These are phyloP conservation scores for Tetraselmis striata DNA, from an alignment of 139 green algal species.

Conservation along the genomic window DNA sequence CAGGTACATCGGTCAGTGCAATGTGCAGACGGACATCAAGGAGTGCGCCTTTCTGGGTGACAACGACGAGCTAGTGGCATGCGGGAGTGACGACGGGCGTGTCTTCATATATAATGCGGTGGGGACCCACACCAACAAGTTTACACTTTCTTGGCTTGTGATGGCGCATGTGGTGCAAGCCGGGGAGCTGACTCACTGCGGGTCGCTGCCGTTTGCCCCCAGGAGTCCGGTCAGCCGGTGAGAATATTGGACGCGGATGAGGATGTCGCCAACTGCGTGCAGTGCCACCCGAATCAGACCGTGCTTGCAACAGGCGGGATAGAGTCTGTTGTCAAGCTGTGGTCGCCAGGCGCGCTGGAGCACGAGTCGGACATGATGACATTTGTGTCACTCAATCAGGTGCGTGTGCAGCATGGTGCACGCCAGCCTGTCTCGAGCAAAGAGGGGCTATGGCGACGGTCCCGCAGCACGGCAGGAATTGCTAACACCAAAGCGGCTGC, in stretches of 20 bases:
- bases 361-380: background rate
- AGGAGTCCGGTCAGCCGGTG: constrained; percentile 31
- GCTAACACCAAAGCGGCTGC: no score
- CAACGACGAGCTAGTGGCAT: constrained; percentile 60
- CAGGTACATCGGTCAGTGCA: constrained; percentile 63
- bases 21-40: constrained; percentile 87
- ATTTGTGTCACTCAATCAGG: background rate
- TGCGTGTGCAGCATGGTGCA: no score
- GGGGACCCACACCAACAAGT: no score
- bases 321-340: constrained; percentile 60
- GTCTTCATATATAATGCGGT: constrained; percentile 67
- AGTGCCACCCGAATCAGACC: constrained; percentile 62
- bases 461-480: no score
- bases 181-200: no score
- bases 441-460: no score
- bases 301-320: constrained; percentile 81
- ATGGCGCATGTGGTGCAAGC: no score
- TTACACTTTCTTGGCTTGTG: no score
- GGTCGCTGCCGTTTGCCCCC: no score
- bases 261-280: constrained; percentile 75
- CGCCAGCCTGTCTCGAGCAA: no score
- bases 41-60: constrained; percentile 59
- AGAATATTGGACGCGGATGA: constrained; percentile 54
- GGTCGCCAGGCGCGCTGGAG: constrained; percentile 19
- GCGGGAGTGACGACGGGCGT: constrained; percentile 65